Evolutionary conservation across 129 eudicot species (phyloP).

Genomic region (Tagetes patula): DNA sequence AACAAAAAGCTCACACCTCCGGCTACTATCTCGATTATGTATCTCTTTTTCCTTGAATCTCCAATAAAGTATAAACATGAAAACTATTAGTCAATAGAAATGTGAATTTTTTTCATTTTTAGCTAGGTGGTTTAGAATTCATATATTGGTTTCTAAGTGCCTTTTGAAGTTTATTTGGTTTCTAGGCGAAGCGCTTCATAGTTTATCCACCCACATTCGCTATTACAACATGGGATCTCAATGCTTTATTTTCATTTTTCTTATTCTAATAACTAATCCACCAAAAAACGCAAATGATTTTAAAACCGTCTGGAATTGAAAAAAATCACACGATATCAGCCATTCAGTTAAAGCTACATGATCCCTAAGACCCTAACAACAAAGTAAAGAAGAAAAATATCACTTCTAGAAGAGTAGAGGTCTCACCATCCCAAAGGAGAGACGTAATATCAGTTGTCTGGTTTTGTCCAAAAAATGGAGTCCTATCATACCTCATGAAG

Average conservation of each 20-base stretch:
- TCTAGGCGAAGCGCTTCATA: no score
- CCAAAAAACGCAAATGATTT: no score
- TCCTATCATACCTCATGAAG: conserved; percentile 55
- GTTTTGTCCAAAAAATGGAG: conserved; percentile 51
- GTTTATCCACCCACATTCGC: no score
- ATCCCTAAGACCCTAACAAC: not conserved
- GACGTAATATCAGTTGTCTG: conserved; percentile 53
- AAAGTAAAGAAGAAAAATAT: not conserved
- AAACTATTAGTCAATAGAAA: not conserved
- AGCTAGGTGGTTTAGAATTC: no score
- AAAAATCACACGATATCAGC: no score
- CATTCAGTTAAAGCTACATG: not conserved
- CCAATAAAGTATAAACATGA: conserved; percentile 26
- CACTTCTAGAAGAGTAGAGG: not conserved
- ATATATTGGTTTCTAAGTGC: no score
- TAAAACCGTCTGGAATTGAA: no score
- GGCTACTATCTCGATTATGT: conserved; percentile 52
- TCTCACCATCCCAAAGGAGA: conserved; percentile 45
- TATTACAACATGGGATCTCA: no score
- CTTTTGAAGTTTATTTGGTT: no score
- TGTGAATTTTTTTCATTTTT: no score
- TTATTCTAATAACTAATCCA: no score
- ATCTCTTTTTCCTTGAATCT: conserved; percentile 50
- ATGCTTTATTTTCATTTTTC: no score
- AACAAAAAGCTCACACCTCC: conserved; percentile 64